Base-by-base conservation (phyloP, 78 protist species). In the Planoprotostelium fungivorum region DNA sequence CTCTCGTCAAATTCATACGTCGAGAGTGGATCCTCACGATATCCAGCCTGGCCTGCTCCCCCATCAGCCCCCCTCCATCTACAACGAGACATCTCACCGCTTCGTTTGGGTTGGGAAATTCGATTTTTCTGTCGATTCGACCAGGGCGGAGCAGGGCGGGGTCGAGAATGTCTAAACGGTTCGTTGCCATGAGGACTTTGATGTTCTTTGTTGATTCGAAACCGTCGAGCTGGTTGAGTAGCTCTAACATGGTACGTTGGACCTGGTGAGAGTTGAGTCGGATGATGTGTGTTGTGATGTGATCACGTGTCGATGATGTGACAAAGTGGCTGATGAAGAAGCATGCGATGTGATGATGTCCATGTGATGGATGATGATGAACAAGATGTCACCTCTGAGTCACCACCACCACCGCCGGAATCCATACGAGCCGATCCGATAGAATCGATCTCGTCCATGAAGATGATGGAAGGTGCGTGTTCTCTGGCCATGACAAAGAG, bases 161-260 rank as follows among this genome's bases (percentile, higher is more conserved):
- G 93, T 99, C 99, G 28, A 99, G 96, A 83, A 99, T 99, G 93
- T 99, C 99, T 36, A 99, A 96, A 38, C 99, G 98, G 94, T 99
- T 99, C 29, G 99, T 99, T 35, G 99, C 99, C 99, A 99, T 99
- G 83, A 99, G 90, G n/a, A 97, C 98, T 92, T 99, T 99, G 95
- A 99, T 98, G 91, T 96, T 98, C 89, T 97, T 96, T 0, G 99
- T 92, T 1, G 99, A 51, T 89, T 99, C 99, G 87, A 99, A 99
- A 31, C 99, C 99, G 88, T 99, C 99, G 31, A 99, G 94, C 96
- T 99, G 99, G 91, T 99, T 99, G 88, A 99, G 95, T 35, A 99
- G 95, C 96, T 99, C 99, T n/a, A 99, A 94, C 99, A 99, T 99
- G 9, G 99, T 99, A 25, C 99, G 96, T 96, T 99, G 99, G 36